Percentiles rank a stretch among this genome's conserved stretches.
phyloP scores from a whole-genome alignment of 345 rosid species.

The Angophora floribunda region DNA sequence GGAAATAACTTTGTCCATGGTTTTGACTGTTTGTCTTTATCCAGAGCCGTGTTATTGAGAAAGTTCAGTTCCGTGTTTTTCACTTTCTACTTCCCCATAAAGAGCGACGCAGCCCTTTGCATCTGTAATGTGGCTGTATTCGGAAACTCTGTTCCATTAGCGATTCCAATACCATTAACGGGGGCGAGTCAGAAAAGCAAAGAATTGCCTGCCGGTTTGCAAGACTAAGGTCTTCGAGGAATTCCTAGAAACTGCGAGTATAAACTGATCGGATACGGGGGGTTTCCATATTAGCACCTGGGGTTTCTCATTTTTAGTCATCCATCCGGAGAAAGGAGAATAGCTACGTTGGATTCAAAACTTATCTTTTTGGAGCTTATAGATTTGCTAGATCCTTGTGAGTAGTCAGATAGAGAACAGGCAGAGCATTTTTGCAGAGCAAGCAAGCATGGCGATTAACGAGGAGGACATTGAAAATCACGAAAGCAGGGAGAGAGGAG shows the following conservation, averaged over 20 bases:
- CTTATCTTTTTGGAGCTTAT: neutral
- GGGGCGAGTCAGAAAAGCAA: neutral
- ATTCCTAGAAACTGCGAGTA: neutral
- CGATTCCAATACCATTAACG: neutral
- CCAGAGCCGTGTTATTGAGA: neutral
- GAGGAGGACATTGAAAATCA: constrained; percentile 22
- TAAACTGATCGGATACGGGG: neutral
- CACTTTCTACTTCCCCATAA: neutral
- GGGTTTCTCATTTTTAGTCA: neutral
- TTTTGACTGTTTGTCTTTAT: neutral
- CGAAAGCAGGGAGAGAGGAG: constrained; percentile 1
- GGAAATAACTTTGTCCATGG: neutral
- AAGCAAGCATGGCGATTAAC: constrained; percentile 15
- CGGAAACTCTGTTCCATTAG: neutral
- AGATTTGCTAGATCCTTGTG: neutral
- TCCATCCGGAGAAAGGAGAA: neutral
- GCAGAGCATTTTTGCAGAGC: neutral
- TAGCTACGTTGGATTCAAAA: neutral
- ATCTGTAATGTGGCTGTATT: neutral
- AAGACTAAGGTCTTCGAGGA: neutral
- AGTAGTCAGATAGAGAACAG: neutral
- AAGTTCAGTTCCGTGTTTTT: neutral
- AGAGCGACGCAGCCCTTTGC: neutral
- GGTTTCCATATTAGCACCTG: neutral
- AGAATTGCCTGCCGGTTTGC: neutral